phyloP scores from a whole-genome alignment of 2,329 filamentous ascomycete species.

The Pseudonectria foliicola region DNA sequence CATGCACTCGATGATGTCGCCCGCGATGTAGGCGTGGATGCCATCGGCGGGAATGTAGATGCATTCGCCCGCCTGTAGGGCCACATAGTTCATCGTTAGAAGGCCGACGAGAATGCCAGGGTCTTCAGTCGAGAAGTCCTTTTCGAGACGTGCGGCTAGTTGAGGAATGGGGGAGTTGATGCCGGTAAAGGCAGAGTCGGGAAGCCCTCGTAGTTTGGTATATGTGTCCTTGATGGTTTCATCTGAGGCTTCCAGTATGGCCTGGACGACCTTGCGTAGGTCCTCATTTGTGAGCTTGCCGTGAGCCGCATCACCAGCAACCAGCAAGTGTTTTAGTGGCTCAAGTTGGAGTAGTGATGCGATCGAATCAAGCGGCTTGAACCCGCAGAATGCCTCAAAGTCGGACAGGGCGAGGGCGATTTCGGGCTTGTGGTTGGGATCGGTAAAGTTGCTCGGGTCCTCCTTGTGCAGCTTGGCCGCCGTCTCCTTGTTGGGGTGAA shows the following conservation, averaged over 20 bases:
- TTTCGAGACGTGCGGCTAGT: slow-evolving; percentile 56
- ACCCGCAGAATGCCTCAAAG: slow-evolving; percentile 72
- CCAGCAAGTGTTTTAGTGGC: slow-evolving; percentile 15
- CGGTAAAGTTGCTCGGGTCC: slow-evolving; percentile 59
- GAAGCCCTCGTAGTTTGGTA: slow-evolving; percentile 25
- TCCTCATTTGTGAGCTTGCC: slow-evolving; percentile 40
- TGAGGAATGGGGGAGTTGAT: slow-evolving; percentile 52
- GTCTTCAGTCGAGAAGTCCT: slow-evolving; percentile 57
- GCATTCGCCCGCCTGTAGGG: slow-evolving; percentile 56
- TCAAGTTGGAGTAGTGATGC: slow-evolving; percentile 48
- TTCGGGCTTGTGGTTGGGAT: slow-evolving; percentile 73
- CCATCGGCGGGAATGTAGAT: slow-evolving; percentile 67
- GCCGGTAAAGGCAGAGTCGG: slow-evolving; percentile 37
- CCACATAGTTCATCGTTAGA: slow-evolving; percentile 67
- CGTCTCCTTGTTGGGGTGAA: slow-evolving; percentile 65
- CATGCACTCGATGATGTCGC: slow-evolving; percentile 75
- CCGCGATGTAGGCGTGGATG: slow-evolving; percentile 65
- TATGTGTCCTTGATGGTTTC: slow-evolving; percentile 21
- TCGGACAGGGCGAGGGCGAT: slow-evolving; percentile 65
- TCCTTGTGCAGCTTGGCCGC: slow-evolving; percentile 55
- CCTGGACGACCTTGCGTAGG: slow-evolving; percentile 46
- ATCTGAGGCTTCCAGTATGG: slow-evolving; percentile 45
- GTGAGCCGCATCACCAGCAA: slow-evolving; percentile 8
- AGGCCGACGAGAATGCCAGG: slow-evolving; percentile 63
- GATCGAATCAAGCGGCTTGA: slow-evolving; percentile 59